Evolutionary conservation across 1,284 basidiomycete genomes (phyloP), one percentile per base, ranked within the genome.

Genomic region (Trichosporon asahii): DNA sequence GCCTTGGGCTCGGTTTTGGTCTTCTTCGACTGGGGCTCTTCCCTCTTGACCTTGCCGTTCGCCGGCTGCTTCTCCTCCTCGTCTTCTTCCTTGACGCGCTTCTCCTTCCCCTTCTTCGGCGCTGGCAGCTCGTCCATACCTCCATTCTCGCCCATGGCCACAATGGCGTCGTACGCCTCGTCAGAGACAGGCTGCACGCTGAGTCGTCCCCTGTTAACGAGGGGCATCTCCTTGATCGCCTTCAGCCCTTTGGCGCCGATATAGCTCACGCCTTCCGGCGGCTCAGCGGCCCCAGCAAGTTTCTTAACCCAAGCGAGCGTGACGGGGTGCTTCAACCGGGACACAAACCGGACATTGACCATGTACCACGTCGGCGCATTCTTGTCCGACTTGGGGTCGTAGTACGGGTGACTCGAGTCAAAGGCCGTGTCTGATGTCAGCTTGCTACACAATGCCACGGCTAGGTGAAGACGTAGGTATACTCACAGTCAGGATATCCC

Each of bases 331-430:
- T 81, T 75, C 6, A 92, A 86, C 31, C 91, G 89, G 8, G 87
- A 83, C n/a, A 83, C 79, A 80, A 95, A 95, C 33, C 86, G 87
- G 40, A 94, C 86, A 76, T 94, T 90, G 65, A 95, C 81, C 82
- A 98, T 96, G 85, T 87, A 96, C 96, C 96, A 98, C 76, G 88
- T 93, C 0, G 95, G 95, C 9, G 88, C 85, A 1, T 88, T 86
- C 76, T 88, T 77, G 67, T 91, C 86, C 0, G 93, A 89, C 88
- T 95, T 96, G 8, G 88, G 78, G 78, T 98, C 95, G 78, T 88
- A 95, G 83, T 98, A 99, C 0, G 95, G 94, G 81, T 97, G 94
- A 2, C 61, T 23, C 90, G 88, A 78, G 78, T 95, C 93, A 91
- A 92, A 95, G 40, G 94, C 93, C 14, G 94, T 94, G 78, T 91